phyloP scores from a whole-genome alignment of 495 filamentous ascomycete species.

The Penicillium arizonense region DNA sequence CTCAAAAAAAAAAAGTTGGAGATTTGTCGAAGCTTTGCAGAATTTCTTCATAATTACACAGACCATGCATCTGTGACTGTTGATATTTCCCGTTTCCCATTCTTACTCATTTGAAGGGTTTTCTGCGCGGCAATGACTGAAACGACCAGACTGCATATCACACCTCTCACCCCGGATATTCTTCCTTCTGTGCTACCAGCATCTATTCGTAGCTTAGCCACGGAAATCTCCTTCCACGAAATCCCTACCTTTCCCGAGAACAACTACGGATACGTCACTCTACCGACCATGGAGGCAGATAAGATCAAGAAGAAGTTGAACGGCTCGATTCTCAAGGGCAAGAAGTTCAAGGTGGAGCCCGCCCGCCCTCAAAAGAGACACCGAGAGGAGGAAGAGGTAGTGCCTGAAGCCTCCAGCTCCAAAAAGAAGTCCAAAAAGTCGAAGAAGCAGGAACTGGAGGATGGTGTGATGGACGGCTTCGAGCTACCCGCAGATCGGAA shows the following conservation, averaged over 20 bases:
- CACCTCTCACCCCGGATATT: slow-evolving; percentile 73
- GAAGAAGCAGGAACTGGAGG: slow-evolving; percentile 59
- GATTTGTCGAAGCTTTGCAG: background rate
- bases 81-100: background rate
- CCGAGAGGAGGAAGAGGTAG: slow-evolving; percentile 30
- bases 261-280: slow-evolving; percentile 82
- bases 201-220: slow-evolving; percentile 61
- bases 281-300: slow-evolving; percentile 77
- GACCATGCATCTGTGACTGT: background rate
- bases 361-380: slow-evolving; percentile 61
- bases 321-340: slow-evolving; percentile 79
- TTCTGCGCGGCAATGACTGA: slow-evolving; percentile 23
- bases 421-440: slow-evolving; percentile 57
- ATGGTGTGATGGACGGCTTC: slow-evolving; percentile 63
- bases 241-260: slow-evolving; percentile 86
- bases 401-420: slow-evolving; percentile 24
- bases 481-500: slow-evolving; percentile 71
- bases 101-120: background rate
- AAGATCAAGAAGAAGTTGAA: slow-evolving; percentile 92
- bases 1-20: slow-evolving; percentile 1
- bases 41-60: background rate
- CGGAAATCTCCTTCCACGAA: slow-evolving; percentile 80
- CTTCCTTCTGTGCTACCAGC: slow-evolving; percentile 66
- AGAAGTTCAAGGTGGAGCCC: slow-evolving; percentile 78
- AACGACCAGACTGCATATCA: slow-evolving; percentile 74